Evolutionary conservation across 1,284 basidiomycete species (phyloP).

Genomic region (Rhodotorula sp.): DNA sequence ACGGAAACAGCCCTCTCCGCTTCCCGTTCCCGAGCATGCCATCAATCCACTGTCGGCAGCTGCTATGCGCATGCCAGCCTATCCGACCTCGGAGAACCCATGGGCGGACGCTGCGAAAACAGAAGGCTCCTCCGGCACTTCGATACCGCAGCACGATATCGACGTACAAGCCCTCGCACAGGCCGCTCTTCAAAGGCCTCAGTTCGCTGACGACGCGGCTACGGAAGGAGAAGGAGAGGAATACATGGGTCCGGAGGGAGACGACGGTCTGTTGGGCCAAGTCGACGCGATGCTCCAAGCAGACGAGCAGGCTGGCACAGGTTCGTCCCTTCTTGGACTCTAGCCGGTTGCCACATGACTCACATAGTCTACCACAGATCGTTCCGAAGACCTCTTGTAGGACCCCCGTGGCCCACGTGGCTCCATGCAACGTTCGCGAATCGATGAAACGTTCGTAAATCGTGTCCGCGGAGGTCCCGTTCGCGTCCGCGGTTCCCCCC

Average conservation of each 20-base stretch:
- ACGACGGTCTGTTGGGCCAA: constrained; percentile 79
- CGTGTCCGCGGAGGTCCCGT: no score
- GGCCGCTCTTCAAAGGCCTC: constrained; percentile 81
- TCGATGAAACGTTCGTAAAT: neutral
- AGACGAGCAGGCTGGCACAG: constrained; percentile 12
- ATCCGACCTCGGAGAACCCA: constrained; percentile 48
- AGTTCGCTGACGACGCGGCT: constrained; percentile 90
- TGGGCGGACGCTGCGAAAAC: constrained; percentile 26
- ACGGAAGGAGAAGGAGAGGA: constrained; percentile 64
- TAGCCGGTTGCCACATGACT: neutral
- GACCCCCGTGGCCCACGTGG: no score
- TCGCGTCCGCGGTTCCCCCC: no score
- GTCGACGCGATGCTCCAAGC: constrained; percentile 52
- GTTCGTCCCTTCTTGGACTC: constrained; percentile 2
- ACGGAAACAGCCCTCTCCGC: constrained; percentile 13
- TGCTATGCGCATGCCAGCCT: constrained; percentile 47
- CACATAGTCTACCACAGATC: neutral
- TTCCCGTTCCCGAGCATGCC: neutral
- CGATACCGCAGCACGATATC: constrained; percentile 54
- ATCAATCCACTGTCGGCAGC: constrained; percentile 43
- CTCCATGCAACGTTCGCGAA: neutral
- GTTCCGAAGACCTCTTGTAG: neutral
- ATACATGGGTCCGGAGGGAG: constrained; percentile 53
- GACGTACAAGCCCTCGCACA: constrained; percentile 76
- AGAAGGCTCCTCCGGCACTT: constrained; percentile 53